These are phyloP conservation scores for Calycina herbarum DNA, from an alignment of 2,329 filamentous ascomycete genomes.

Conservation along the genomic window DNA sequence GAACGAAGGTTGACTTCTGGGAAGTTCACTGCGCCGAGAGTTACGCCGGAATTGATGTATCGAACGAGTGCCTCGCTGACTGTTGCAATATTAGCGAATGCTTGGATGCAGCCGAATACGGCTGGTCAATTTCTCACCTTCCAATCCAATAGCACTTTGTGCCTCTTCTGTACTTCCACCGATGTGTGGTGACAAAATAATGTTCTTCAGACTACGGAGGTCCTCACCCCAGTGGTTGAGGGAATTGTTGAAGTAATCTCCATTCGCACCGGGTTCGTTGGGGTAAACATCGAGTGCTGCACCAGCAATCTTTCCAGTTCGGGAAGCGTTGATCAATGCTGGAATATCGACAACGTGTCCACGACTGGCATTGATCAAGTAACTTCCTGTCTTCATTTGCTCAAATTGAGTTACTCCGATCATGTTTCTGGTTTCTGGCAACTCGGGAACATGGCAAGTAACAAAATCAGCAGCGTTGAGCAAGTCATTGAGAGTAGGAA, in stretches of 20 bases:
- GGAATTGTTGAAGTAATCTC: slow-evolving; percentile 85
- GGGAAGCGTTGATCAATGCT: slow-evolving; percentile 84
- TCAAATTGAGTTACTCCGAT: slow-evolving; percentile 77
- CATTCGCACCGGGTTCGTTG: slow-evolving; percentile 89
- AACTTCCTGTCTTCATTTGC: slow-evolving; percentile 89
- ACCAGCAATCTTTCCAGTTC: slow-evolving; percentile 82
- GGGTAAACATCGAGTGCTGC: slow-evolving; percentile 97
- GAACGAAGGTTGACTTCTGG: slow-evolving; percentile 91
- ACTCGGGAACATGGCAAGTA: slow-evolving; percentile 90
- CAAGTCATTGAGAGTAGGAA: slow-evolving; percentile 73
- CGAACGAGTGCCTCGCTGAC: slow-evolving; percentile 84
- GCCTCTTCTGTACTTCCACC: slow-evolving; percentile 97
- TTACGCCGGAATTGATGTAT: slow-evolving; percentile 95
- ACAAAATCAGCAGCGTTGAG: slow-evolving; percentile 85
- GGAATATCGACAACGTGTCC: slow-evolving; percentile 94
- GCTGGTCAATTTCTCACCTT: slow-evolving; percentile 51
- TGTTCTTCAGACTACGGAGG: slow-evolving; percentile 79
- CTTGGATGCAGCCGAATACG: not conserved
- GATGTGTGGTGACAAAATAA: slow-evolving; percentile 95
- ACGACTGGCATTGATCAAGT: slow-evolving; percentile 94
- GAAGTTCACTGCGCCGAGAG: slow-evolving; percentile 90
- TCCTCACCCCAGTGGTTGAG: slow-evolving; percentile 86
- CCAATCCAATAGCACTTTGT: slow-evolving; percentile 90
- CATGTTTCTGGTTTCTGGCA: slow-evolving; percentile 90
- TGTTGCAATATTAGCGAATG: slow-evolving; percentile 33